Evolutionary conservation across 495 filamentous ascomycete species (phyloP), one percentile per base, ranked within the genome.

Genomic region (Viridothelium virens): DNA sequence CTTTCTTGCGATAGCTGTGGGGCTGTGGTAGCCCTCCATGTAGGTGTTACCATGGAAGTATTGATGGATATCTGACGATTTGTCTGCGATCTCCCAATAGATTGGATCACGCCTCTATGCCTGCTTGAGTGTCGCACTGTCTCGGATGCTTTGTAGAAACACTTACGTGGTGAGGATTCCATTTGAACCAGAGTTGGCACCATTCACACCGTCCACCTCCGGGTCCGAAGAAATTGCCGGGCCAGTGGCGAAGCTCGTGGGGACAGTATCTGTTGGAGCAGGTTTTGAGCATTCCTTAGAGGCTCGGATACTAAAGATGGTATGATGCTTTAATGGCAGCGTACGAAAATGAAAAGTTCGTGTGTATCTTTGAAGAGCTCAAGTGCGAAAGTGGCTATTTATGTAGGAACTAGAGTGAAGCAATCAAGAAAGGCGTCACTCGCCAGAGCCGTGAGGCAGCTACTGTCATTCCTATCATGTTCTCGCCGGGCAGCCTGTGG

Each of bases 141-240:
- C 5, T 18, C 10, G 25, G 5, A 18, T 53, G 48, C 9, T 53
- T 53, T 18, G 5, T 5, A 53, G 48, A 25, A 53, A 11, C 16
- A 18, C 16, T 11, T 53, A 53, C 48, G 16, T 53, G 48, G 5
- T 53, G 48, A 16, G 48, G 48, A 18, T 53, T 53, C 48, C 48
- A 53, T 53, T 53, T 2, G 16, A 16, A 53, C 48, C 48, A 53
- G n/a, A 53, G 48, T 53, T 53, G 48, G n/a, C 48, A 53, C 48
- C 48, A 53, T 53, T 53, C 48, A 53, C 48, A 53, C 48, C 48
- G 48, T 53, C 48, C 48, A 18, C 48, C 48, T 5, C 48, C 48
- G 5, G 25, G 10, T 12, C 48, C 48, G n/a, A 53, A 5, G 16
- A 14, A 18, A 18, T 53, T 53, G 48, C 5, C 16, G n/a, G 48